Percentiles rank a stretch among this genome's conserved stretches.
Conservation (phyloP, 805 yeast species). For the Starmerella powellii region DNA sequence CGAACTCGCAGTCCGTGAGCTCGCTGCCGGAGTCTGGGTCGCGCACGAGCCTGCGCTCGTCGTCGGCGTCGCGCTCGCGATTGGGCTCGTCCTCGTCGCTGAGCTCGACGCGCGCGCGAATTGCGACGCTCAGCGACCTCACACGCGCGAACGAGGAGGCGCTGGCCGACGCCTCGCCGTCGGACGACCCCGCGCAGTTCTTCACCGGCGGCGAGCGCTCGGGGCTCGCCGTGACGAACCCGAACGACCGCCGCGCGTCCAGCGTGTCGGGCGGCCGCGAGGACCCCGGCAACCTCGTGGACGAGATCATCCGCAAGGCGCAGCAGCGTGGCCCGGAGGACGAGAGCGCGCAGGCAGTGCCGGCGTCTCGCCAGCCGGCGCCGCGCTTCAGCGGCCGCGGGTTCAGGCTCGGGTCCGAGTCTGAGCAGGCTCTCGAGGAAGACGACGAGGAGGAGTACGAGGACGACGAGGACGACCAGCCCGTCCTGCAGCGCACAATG, state of each 20-base stretch:
- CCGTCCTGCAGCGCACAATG: constrained; percentile 63
- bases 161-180: constrained; percentile 1
- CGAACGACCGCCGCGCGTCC: constrained; percentile 28
- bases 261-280: constrained; percentile 1
- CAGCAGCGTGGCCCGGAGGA: constrained; percentile 18
- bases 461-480: constrained; percentile 22
- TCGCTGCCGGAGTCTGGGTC: neutral
- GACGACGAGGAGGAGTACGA: constrained; percentile 13
- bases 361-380: neutral
- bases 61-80: constrained; percentile 1
- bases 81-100: constrained; percentile 3
- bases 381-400: constrained; percentile 27
- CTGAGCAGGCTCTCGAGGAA: constrained; percentile 16
- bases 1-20: constrained; percentile 5
- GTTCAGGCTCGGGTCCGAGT: constrained; percentile 27
- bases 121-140: constrained; percentile 28
- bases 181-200: constrained; percentile 32
- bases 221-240: constrained; percentile 65
- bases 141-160: constrained; percentile 4
- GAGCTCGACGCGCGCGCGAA: constrained; percentile 16
- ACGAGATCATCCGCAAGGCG: constrained; percentile 30
- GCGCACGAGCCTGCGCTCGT: constrained; percentile 4
- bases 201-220: constrained; percentile 60
- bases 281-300: constrained; percentile 23
- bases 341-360: constrained; percentile 6